phyloP scores from a whole-genome alignment of 1,284 basidiomycete species.

The Trametes versicolor region DNA sequence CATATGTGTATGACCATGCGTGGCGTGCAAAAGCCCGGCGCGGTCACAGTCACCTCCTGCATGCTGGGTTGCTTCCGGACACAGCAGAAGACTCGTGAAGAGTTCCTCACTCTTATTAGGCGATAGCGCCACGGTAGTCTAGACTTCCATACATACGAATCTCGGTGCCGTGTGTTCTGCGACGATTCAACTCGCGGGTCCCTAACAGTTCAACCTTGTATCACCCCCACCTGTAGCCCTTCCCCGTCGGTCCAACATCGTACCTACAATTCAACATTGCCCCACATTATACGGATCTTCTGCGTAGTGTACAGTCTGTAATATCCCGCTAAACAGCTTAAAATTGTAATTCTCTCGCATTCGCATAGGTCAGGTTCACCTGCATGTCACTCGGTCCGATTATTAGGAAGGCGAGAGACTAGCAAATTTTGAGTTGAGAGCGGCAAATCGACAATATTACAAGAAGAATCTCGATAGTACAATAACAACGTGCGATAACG shows the following conservation, averaged over 20 bases:
- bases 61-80: conserved; percentile 99
- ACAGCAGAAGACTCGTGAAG: conserved; percentile 97
- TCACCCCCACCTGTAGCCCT: conserved; percentile 24
- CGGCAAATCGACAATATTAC: conserved; percentile 20
- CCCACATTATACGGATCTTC: conserved; percentile 17
- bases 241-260: conserved; percentile 33
- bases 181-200: conserved; percentile 40
- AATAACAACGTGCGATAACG: conserved; percentile 34
- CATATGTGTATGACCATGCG: conserved; percentile 99
- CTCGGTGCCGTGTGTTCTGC: neutral
- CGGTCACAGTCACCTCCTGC: conserved; percentile 96
- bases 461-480: conserved; percentile 30
- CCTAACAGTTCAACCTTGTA: conserved; percentile 35
- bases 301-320: conserved; percentile 22
- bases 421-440: neutral
- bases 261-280: conserved; percentile 42
- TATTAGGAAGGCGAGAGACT: neutral
- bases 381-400: no score
- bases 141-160: conserved; percentile 1
- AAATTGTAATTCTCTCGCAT: neutral
- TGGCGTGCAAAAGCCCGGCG: conserved; percentile 98
- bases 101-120: conserved; percentile 87
- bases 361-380: no score
- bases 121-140: conserved; percentile 38
- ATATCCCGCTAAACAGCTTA: conserved; percentile 2